Percentiles rank a stretch among this genome's conserved stretches.
Evolutionary conservation across 2,329 filamentous ascomycete genomes (phyloP).

Genomic region (Mariannaea sp.): DNA sequence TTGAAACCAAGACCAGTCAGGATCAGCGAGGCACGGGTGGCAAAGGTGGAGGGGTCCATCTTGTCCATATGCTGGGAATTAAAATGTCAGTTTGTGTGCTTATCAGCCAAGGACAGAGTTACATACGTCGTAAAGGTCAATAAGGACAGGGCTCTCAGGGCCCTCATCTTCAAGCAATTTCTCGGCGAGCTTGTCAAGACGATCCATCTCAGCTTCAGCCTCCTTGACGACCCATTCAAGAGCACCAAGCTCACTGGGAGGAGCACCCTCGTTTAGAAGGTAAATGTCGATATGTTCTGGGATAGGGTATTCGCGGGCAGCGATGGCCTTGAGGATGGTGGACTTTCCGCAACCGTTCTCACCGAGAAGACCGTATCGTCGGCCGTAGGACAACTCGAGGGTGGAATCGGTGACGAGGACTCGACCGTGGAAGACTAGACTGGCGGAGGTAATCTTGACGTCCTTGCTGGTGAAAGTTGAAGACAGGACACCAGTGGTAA

Average conservation of each 20-base stretch:
- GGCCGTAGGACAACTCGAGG: conserved; percentile 89
- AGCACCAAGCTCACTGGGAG: conserved; percentile 84
- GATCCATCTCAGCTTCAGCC: conserved; percentile 89
- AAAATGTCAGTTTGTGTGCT: conserved; percentile 29
- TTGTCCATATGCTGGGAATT: conserved; percentile 90
- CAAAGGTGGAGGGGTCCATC: conserved; percentile 98
- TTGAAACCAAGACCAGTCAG: conserved; percentile 99
- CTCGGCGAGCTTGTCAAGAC: conserved; percentile 87
- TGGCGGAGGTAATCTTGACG: conserved; percentile 94
- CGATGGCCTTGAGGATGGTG: conserved; percentile 94
- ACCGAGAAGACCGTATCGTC: conserved; percentile 91
- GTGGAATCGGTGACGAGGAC: conserved; percentile 94
- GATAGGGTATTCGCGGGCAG: conserved; percentile 91
- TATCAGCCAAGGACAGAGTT: not conserved
- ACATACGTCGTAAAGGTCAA: conserved; percentile 94
- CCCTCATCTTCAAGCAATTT: conserved; percentile 89
- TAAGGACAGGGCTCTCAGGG: conserved; percentile 85
- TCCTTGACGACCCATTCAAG: conserved; percentile 97
- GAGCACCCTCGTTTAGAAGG: conserved; percentile 95
- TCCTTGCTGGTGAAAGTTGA: conserved; percentile 86
- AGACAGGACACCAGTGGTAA: conserved; percentile 94
- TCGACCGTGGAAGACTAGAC: conserved; percentile 95
- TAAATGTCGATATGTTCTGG: conserved; percentile 98
- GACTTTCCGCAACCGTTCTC: conserved; percentile 99
- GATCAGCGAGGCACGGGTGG: conserved; percentile 93